Evolutionary conservation across 164 flowering plant genomes (phyloP).

Genomic region (Warburgia ugandensis): DNA sequence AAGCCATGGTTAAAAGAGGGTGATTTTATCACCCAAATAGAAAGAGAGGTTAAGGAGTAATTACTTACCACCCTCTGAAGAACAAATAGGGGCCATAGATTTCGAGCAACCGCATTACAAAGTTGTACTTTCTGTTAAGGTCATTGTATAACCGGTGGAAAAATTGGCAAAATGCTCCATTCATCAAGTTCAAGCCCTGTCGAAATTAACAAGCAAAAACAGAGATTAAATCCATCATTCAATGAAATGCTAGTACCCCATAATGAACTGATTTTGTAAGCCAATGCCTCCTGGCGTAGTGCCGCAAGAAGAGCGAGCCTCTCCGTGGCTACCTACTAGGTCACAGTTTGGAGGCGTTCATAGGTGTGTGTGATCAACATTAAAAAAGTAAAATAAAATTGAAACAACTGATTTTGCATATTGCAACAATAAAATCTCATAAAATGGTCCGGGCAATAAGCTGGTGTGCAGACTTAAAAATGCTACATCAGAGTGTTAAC

Average conservation of each 20-base stretch:
- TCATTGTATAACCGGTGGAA: slow-evolving; percentile 19
- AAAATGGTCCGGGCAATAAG: too few species aligned
- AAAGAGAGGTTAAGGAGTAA: too few species aligned
- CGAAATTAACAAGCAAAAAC: not conserved
- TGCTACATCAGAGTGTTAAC: too few species aligned
- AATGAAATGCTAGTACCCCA: not conserved
- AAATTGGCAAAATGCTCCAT: slow-evolving; percentile 28
- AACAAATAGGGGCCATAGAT: slow-evolving; percentile 53
- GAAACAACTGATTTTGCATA: too few species aligned
- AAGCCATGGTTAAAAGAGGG: not conserved
- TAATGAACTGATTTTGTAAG: too few species aligned
- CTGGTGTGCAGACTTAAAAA: too few species aligned
- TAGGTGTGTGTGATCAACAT: not conserved
- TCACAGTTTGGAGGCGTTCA: not conserved
- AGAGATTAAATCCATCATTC: not conserved
- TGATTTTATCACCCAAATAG: not conserved
- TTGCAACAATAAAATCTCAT: too few species aligned
- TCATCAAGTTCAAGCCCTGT: slow-evolving; percentile 35
- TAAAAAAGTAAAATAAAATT: too few species aligned
- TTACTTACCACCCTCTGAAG: slow-evolving; percentile 44
- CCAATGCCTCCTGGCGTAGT: not conserved
- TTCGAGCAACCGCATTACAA: slow-evolving; percentile 37
- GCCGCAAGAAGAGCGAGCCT: not conserved
- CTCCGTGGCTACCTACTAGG: not conserved
- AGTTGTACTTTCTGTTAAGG: slow-evolving; percentile 30